Evolutionary conservation across 2,329 filamentous ascomycete species (phyloP).

Genomic region (Clonostachys chloroleuca): DNA sequence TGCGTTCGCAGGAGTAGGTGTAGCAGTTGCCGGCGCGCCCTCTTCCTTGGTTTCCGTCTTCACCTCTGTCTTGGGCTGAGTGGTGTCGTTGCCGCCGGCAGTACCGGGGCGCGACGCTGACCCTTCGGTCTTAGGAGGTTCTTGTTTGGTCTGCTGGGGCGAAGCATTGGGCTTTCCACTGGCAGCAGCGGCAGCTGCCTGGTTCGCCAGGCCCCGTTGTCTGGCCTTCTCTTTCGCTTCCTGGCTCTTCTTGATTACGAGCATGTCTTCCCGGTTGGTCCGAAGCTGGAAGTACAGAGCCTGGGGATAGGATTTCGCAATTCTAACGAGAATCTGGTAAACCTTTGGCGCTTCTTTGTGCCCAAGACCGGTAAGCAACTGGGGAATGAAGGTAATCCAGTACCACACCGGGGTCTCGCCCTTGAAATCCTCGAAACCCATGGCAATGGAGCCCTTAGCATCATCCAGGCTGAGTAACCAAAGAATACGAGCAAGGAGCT

Average conservation of each 20-base stretch:
- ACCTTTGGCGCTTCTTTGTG: conserved; percentile 88
- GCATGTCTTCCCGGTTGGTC: conserved; percentile 91
- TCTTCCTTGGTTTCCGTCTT: conserved; percentile 15
- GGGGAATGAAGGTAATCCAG: conserved; percentile 99
- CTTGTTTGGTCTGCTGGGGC: conserved; percentile 44
- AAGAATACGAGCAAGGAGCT: conserved; percentile 85
- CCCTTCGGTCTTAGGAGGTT: conserved; percentile 32
- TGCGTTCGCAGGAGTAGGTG: conserved; percentile 7
- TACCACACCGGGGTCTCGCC: conserved; percentile 98
- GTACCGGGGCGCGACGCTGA: conserved; percentile 43
- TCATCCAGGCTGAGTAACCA: conserved; percentile 96
- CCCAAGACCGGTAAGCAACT: conserved; percentile 85
- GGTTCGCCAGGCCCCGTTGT: conserved; percentile 41
- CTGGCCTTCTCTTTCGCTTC: conserved; percentile 64
- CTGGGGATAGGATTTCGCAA: conserved; percentile 94
- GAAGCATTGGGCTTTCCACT: conserved; percentile 39
- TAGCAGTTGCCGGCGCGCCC: conserved; percentile 15
- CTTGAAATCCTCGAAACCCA: conserved; percentile 93
- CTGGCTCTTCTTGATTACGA: conserved; percentile 84
- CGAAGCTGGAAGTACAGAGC: conserved; percentile 92
- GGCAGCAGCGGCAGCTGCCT: conserved; percentile 30
- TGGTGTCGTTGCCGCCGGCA: conserved; percentile 37
- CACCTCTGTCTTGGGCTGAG: conserved; percentile 37
- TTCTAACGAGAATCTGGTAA: conserved; percentile 81
- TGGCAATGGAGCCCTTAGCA: conserved; percentile 73